Conservation (phyloP, 495 filamentous ascomycete genomes). For the Penicillium verhagenii region DNA sequence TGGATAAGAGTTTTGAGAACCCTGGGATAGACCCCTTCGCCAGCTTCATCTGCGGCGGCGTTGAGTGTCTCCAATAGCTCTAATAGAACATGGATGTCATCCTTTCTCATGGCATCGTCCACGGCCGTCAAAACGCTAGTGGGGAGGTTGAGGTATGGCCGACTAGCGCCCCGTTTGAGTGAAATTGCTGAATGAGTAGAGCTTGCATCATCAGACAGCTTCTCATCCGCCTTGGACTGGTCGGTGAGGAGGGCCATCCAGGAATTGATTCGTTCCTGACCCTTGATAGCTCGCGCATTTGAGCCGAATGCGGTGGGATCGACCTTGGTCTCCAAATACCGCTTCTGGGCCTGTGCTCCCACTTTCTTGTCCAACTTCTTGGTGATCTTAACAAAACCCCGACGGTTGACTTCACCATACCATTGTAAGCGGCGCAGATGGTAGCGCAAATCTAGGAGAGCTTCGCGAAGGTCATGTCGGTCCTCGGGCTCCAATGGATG, state of each 20-base stretch:
- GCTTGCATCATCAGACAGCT: conserved; percentile 64
- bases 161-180: conserved; percentile 66
- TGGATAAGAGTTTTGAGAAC: conserved; percentile 80
- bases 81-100: conserved; percentile 63
- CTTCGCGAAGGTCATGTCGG: conserved; percentile 81
- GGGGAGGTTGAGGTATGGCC: conserved; percentile 68
- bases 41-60: conserved; percentile 45
- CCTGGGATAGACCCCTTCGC: conserved; percentile 50
- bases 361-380: conserved; percentile 97
- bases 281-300: conserved; percentile 60
- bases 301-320: conserved; percentile 81
- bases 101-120: conserved; percentile 73
- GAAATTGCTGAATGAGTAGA: conserved; percentile 71
- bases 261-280: conserved; percentile 78
- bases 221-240: conserved; percentile 57
- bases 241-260: conserved; percentile 74
- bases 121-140: conserved; percentile 64
- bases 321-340: conserved; percentile 84
- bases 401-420: conserved; percentile 95
- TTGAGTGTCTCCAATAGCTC: conserved; percentile 59
- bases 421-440: conserved; percentile 90
- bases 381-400: conserved; percentile 95
- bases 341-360: conserved; percentile 67
- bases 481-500: conserved; percentile 69
- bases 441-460: conserved; percentile 80